These are phyloP conservation scores for Ophiostoma angusticollis DNA, from an alignment of 2,329 filamentous ascomycete genomes.

Conservation along the genomic window DNA sequence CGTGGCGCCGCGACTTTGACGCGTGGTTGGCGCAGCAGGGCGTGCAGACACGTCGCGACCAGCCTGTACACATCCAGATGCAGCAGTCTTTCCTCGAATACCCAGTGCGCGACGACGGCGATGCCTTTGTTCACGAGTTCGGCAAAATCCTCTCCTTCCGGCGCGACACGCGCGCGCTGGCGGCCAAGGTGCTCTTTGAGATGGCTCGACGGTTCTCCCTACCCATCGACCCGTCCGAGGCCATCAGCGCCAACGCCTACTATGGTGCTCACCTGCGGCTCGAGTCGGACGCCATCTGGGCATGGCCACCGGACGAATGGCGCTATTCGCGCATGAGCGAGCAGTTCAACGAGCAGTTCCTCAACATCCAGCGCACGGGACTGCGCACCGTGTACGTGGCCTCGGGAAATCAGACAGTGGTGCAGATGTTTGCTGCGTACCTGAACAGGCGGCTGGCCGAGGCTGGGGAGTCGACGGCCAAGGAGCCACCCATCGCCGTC, in stretches of 20 bases:
- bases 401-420: constrained; percentile 19
- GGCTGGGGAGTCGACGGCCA: background rate
- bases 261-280: constrained; percentile 22
- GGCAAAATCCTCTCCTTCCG: constrained; percentile 23
- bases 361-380: constrained; percentile 15
- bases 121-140: constrained; percentile 21
- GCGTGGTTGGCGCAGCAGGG: constrained; percentile 18
- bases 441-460: constrained; percentile 9
- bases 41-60: constrained; percentile 7
- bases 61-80: constrained; percentile 18
- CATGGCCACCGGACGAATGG: constrained; percentile 20
- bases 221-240: constrained; percentile 15
- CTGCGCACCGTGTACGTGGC: constrained; percentile 21
- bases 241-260: constrained; percentile 17
- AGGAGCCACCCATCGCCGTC: constrained; percentile 18
- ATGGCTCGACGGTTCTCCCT: constrained; percentile 15
- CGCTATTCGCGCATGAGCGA: constrained; percentile 20
- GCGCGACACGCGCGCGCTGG: constrained; percentile 19
- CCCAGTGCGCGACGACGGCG: constrained; percentile 23
- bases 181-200: constrained; percentile 18
- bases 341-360: constrained; percentile 21
- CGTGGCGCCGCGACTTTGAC: constrained; percentile 20
- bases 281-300: constrained; percentile 20
- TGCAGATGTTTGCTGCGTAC: constrained; percentile 16
- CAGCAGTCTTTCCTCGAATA: constrained; percentile 26